These are phyloP conservation scores for Trametes punicea DNA, from an alignment of 768 basidiomycete genomes.

Conservation along the genomic window DNA sequence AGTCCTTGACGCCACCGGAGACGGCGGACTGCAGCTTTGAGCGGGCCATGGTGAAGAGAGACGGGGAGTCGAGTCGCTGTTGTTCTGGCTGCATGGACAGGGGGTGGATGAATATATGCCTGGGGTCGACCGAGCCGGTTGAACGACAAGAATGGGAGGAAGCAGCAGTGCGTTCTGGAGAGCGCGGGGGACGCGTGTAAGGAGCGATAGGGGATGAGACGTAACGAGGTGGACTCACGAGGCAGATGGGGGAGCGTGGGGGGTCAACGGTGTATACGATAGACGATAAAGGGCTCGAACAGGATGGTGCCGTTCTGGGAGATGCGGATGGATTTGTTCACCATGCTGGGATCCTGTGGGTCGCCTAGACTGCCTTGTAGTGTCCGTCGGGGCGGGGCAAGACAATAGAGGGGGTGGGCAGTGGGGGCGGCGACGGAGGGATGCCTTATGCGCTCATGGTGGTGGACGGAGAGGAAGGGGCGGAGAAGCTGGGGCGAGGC, in stretches of 20 bases:
- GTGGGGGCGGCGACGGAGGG: constrained; percentile 18
- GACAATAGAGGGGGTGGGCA: constrained; percentile 21
- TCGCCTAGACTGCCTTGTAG: constrained; percentile 28
- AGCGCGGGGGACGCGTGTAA: constrained; percentile 3
- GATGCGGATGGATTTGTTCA: constrained; percentile 77
- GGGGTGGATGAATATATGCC: constrained; percentile 23
- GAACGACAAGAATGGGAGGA: constrained; percentile 26
- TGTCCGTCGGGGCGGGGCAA: constrained; percentile 27
- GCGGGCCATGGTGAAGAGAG: constrained; percentile 63
- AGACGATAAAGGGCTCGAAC: constrained; percentile 84
- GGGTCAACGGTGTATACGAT: constrained; percentile 72
- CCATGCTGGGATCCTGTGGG: constrained; percentile 53
- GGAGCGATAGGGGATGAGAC: background rate
- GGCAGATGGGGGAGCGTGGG: constrained; percentile 2
- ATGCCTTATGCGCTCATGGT: constrained; percentile 39
- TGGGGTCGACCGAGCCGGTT: constrained; percentile 33
- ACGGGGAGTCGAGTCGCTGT: constrained; percentile 44
- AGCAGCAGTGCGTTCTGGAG: constrained; percentile 25
- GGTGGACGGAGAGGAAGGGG: constrained; percentile 26
- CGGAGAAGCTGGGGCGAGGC: constrained; percentile 16
- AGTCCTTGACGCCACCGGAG: constrained; percentile 54
- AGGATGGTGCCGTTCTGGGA: constrained; percentile 84
- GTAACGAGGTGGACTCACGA: constrained; percentile 14
- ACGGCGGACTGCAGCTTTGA: constrained; percentile 68
- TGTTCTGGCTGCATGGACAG: constrained; percentile 23